phyloP scores from a whole-genome alignment of 2,329 filamentous ascomycete species.

The Beauveria rudraprayagi region DNA sequence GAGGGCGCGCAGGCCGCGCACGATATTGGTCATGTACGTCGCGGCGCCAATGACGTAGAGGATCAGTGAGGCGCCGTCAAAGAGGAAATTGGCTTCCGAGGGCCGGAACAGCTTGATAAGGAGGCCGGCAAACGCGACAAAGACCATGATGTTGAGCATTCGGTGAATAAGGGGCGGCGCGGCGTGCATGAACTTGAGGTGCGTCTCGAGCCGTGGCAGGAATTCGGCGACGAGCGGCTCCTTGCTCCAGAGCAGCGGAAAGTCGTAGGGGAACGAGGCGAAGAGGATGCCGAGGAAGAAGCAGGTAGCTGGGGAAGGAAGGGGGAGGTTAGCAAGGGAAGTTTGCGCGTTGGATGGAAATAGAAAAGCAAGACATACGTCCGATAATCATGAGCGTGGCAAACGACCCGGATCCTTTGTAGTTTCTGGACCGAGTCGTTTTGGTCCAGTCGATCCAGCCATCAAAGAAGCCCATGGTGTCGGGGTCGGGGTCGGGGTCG shows the following conservation, averaged over 20 bases:
- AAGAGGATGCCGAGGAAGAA: constrained; percentile 99
- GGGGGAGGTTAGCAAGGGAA: constrained; percentile 4
- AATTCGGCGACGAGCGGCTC: constrained; percentile 57
- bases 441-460: constrained; percentile 45
- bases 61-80: constrained; percentile 75
- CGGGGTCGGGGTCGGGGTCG: not conserved
- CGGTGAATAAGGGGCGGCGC: constrained; percentile 87
- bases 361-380: constrained; percentile 52
- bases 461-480: constrained; percentile 12
- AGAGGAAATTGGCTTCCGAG: constrained; percentile 89
- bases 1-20: constrained; percentile 85
- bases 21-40: constrained; percentile 92
- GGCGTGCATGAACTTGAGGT: constrained; percentile 85
- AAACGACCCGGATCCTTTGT: constrained; percentile 63
- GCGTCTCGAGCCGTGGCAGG: constrained; percentile 78
- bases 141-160: constrained; percentile 88
- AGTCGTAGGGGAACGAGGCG: constrained; percentile 93
- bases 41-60: constrained; percentile 81
- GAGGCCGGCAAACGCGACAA: constrained; percentile 79
- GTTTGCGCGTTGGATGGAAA: not conserved
- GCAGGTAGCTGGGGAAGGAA: constrained; percentile 57
- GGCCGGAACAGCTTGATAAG: constrained; percentile 92
- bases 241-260: constrained; percentile 74
- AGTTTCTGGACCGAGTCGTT: constrained; percentile 48
- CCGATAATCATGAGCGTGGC: constrained; percentile 96